A percentile compares a stretch with the other conserved stretches of the same genome.
phyloP scores from a whole-genome alignment of 495 filamentous ascomycete genomes.

The Sordaria brevicollis region DNA sequence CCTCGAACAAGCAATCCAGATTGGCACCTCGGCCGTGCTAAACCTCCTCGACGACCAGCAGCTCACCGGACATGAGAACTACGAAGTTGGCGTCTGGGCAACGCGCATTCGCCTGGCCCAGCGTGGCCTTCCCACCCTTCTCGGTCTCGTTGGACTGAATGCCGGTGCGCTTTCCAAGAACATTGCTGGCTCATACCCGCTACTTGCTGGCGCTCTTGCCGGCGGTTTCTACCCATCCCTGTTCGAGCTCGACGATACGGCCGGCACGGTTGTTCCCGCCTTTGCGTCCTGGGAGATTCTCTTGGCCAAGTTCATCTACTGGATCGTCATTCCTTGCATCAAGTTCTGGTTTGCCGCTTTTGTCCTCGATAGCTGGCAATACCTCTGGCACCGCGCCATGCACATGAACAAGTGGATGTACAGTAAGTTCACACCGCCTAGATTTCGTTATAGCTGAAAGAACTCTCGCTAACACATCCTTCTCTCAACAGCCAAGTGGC shows the following conservation, averaged over 20 bases:
- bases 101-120: conserved; percentile 62
- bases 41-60: conserved; percentile 54
- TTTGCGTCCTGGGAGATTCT: conserved; percentile 69
- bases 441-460: neutral
- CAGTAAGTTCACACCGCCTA: conserved; percentile 47
- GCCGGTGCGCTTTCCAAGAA: conserved; percentile 44
- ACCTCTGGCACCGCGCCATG: conserved; percentile 90
- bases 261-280: conserved; percentile 33
- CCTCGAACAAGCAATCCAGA: conserved; percentile 82
- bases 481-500: conserved; percentile 51
- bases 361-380: conserved; percentile 90
- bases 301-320: conserved; percentile 66
- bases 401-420: conserved; percentile 95
- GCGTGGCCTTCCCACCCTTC: conserved; percentile 50
- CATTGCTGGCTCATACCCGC: conserved; percentile 44
- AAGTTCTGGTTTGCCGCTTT: conserved; percentile 65
- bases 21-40: conserved; percentile 49
- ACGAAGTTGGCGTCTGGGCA: conserved; percentile 77
- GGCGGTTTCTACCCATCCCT: conserved; percentile 64
- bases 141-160: conserved; percentile 47
- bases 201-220: conserved; percentile 56
- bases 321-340: conserved; percentile 59
- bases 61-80: conserved; percentile 62
- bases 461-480: neutral
- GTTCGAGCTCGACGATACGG: conserved; percentile 32